phyloP scores from a whole-genome alignment of 345 rosid species.

The Bretschneidera sinensis region DNA sequence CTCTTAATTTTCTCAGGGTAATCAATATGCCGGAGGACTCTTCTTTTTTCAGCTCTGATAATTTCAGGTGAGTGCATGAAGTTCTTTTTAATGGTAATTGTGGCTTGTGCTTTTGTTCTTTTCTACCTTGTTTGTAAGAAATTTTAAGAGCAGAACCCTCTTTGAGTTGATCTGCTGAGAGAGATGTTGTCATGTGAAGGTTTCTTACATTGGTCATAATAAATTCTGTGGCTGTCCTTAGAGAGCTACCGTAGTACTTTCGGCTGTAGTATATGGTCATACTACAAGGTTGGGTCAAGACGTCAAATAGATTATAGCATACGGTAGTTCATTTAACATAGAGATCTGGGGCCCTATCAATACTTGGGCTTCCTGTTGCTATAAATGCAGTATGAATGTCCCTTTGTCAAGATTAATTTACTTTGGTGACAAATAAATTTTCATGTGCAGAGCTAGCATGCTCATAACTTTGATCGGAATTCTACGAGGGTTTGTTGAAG shows the following conservation, averaged over 20 bases:
- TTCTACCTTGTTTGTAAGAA: too few relatives aligned
- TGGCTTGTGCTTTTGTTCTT: not conserved
- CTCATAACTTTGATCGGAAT: slow-evolving; percentile 60
- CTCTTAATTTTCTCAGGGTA: slow-evolving; percentile 56
- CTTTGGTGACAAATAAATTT: not conserved
- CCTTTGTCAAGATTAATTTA: too few relatives aligned
- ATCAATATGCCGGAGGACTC: slow-evolving; percentile 62
- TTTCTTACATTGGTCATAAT: too few relatives aligned
- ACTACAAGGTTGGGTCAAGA: not conserved
- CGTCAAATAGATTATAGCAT: not conserved
- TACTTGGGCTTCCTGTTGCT: too few relatives aligned
- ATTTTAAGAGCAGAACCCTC: too few relatives aligned
- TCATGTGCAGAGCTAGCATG: slow-evolving; percentile 53
- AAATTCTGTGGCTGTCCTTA: too few relatives aligned
- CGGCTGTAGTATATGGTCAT: not conserved
- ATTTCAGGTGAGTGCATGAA: slow-evolving; percentile 63
- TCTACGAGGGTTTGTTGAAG: slow-evolving; percentile 54
- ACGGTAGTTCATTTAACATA: too few relatives aligned
- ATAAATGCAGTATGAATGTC: too few relatives aligned
- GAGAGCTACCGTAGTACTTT: too few relatives aligned
- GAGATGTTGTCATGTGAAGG: too few relatives aligned
- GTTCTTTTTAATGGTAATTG: not conserved
- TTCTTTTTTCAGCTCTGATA: slow-evolving; percentile 62
- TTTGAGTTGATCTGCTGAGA: too few relatives aligned
- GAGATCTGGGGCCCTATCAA: too few relatives aligned